Evolutionary conservation across 192 early-diverging fungal species (phyloP).

Genomic region (Gryganskiella cystojenkinii): DNA sequence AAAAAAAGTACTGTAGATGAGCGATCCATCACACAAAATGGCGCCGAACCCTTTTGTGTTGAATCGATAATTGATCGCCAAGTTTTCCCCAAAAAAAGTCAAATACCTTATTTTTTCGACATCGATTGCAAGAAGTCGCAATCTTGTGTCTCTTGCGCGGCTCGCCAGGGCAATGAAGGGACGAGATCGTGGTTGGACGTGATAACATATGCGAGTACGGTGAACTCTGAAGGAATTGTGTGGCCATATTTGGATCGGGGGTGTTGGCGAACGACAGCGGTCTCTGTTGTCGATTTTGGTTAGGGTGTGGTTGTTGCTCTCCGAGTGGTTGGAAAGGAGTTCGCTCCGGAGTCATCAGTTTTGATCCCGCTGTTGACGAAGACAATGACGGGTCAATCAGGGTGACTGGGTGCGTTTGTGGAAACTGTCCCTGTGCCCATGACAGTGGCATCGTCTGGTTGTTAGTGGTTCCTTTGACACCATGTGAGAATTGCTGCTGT

Average conservation of each 20-base stretch:
- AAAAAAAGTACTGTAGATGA: neutral
- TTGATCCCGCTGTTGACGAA: too few species aligned
- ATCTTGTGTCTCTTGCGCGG: slow-evolving; percentile 38
- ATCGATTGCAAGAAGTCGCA: slow-evolving; percentile 36
- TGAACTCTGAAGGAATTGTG: neutral
- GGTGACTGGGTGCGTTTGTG: too few species aligned
- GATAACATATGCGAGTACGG: neutral
- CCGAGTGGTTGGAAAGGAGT: too few species aligned
- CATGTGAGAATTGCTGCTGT: neutral
- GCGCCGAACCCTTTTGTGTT: too few species aligned
- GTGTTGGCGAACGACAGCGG: neutral
- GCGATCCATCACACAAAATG: too few species aligned
- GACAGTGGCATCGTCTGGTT: neutral
- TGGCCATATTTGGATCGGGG: neutral
- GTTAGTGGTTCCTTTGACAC: neutral
- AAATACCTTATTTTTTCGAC: slow-evolving; percentile 43
- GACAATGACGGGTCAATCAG: too few species aligned
- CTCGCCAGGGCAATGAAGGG: neutral
- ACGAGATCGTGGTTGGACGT: neutral
- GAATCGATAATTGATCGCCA: neutral
- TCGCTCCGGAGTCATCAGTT: too few species aligned
- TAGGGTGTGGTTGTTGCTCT: too few species aligned
- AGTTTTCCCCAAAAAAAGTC: too few species aligned
- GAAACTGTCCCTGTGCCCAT: too few species aligned
- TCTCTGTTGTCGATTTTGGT: too few species aligned